Evolutionary conservation across 179 eudicot species (phyloP).

Genomic region (Drosera spatulata): DNA sequence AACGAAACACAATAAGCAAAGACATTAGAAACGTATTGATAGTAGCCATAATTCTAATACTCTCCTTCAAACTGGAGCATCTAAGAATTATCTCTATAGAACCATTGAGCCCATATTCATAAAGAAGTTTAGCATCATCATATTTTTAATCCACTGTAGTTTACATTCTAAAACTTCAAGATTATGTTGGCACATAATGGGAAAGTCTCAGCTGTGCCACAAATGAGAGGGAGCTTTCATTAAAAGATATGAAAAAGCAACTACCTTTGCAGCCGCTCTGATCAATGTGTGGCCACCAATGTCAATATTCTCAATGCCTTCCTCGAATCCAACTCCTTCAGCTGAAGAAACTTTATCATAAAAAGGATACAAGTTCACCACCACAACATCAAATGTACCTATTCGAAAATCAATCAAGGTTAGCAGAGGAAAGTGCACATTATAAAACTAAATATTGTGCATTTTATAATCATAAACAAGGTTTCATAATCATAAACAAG

Average conservation of each 20-base stretch:
- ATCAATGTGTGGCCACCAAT: slow-evolving; percentile 99
- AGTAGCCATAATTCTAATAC: too few species aligned
- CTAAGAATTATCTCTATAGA: too few species aligned
- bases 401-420: slow-evolving; percentile 4
- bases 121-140: not conserved
- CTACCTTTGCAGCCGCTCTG: slow-evolving; percentile 98
- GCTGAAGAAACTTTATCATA: slow-evolving; percentile 80
- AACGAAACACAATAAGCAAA: too few species aligned
- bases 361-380: slow-evolving; percentile 92
- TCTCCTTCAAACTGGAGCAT: too few species aligned
- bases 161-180: not conserved
- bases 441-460: not conserved
- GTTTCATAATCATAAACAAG: not conserved
- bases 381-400: slow-evolving; percentile 88
- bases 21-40: too few species aligned
- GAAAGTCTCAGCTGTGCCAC: not conserved
- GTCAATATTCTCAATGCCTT: slow-evolving; percentile 94
- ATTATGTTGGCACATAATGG: not conserved
- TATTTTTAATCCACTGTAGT: not conserved
- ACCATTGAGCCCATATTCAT: not conserved
- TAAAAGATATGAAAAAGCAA: slow-evolving; percentile 1
- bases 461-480: not conserved
- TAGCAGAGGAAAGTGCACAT: not conserved
- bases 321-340: slow-evolving; percentile 64
- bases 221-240: not conserved